Evolutionary conservation across 2,329 filamentous ascomycete species (phyloP).

Genomic region (Ascochyta koolunga): DNA sequence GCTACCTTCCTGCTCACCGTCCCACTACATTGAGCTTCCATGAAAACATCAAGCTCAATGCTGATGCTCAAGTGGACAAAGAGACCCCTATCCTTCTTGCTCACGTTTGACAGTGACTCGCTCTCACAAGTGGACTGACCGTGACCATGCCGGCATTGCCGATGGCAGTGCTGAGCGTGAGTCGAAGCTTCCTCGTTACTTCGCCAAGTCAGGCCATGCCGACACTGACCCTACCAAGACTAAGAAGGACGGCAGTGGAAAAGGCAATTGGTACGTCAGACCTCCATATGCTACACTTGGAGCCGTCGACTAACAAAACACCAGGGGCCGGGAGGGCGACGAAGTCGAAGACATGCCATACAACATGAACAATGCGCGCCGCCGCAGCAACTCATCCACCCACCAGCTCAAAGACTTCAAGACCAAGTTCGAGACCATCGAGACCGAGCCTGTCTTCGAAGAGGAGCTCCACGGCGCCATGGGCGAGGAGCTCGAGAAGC

Average conservation of each 20-base stretch:
- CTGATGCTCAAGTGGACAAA: not conserved
- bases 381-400: conserved; percentile 88
- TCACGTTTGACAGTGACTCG: conserved; percentile 77
- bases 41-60: not conserved
- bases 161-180: conserved; percentile 73
- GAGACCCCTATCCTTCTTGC: not conserved
- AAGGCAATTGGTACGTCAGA: conserved; percentile 83
- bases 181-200: conserved; percentile 87
- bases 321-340: conserved; percentile 81
- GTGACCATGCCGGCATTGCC: conserved; percentile 80
- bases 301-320: conserved; percentile 26
- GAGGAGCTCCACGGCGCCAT: conserved; percentile 77
- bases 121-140: conserved; percentile 94
- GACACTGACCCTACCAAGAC: conserved; percentile 88
- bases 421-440: conserved; percentile 94
- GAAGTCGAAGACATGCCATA: conserved; percentile 85
- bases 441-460: conserved; percentile 90
- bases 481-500: conserved; percentile 62
- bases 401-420: conserved; percentile 79
- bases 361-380: conserved; percentile 83
- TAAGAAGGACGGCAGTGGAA: conserved; percentile 95
- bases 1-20: not conserved
- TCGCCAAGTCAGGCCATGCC: conserved; percentile 82
- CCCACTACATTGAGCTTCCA: conserved; percentile 12
- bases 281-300: not conserved